Base-by-base conservation (phyloP, 2,329 filamentous ascomycete species). In the Incumbomyces lentus region DNA sequence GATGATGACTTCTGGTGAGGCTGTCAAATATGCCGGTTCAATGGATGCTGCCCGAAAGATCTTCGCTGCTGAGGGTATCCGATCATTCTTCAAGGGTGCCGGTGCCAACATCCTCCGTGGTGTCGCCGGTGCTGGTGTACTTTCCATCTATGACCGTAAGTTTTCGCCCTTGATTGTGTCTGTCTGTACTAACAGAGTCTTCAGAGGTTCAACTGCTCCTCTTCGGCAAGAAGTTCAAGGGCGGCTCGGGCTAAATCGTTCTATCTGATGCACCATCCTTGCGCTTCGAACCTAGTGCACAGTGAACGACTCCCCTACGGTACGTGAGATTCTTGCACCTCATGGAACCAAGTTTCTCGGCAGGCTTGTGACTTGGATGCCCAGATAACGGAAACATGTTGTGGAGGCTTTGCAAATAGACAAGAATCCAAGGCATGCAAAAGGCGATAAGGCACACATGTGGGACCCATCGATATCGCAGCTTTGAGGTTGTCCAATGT, bases 71-170 rank as follows among this genome's bases (percentile, higher is more conserved):
- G 92, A 96, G 81, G 92, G 92, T 81, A 76, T 93, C 75, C 86
- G 81, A 78, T 98, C 92, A 40, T 90, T 98, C 75, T 98, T 98
- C 89, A 98, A 98, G 87, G 92, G 92, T 89, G 92, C 92, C 70
- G 92, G 92, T 87, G 92, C 92, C 82, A 98, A 98, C 87, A 98
- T 98, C 69, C 92, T 98, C 78, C 92, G 92, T 95, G 93, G 92
- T 95, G 92, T 98, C 69, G 92, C 92, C 69, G 93, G 92, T 87
- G 92, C 92, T 78, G 92, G 92, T 98, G 92, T 98, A 70, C 81
- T 98, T 71, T 98, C 92, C 73, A 95, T 98, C 87, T 98, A 98
- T 78, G 92, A 98, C 74, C 90, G 96, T 56, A 53, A 40, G 55
- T 55, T 22, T 46, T 12, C 33, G 8, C 17, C 13, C 11, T 11